Evolutionary conservation across 2,329 filamentous ascomycete species (phyloP), one percentile per base, ranked within the genome.

Genomic region (Rutstroemia sp.): DNA sequence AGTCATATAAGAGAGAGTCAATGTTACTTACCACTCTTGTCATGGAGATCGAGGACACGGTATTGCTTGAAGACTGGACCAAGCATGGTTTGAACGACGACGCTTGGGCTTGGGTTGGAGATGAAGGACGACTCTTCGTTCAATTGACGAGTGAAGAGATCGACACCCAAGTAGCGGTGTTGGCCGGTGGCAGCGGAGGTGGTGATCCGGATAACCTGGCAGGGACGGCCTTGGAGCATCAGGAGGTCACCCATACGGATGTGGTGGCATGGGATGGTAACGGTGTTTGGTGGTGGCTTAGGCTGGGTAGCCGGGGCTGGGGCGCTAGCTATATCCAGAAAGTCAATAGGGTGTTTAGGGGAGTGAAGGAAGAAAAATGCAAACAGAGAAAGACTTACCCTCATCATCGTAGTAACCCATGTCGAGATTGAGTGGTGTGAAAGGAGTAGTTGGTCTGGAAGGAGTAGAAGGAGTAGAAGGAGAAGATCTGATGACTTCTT

Each of bases 41-140:
- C 89, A 75, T 91, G 86, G 75, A 99, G 87, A 80, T 99, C 94
- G 61, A 99, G 87, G 73, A 99, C 92, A 71, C 94, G 92, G 87
- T 99, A 99, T 83, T 97, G 94, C 90, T 97, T 97, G 90, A 97
- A 96, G 79, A 97, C 86, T 63, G 94, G 94, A 69, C 92, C 94
- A 66, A 95, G 88, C 91, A 99, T 97, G 79, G 92, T 97, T 87
- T 99, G 94, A 70, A 99, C 92, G 63, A 97, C 85, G 60, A 99
- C 94, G 67, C 89, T 96, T 67, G 92, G 92, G 65, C 88, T 89
- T 64, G 94, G 94, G 87, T 95, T 95, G 77, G 89, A 92, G 78
- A 97, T 86, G 79, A 96, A 96, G 69, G 88, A 92, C 57, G 90
- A 96, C 87, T 99, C 94, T 80, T 99, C 94, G 72, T 97, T 91